These are phyloP conservation scores for Sextonia rubra DNA, from an alignment of 164 flowering plant genomes.

Conservation along the genomic window DNA sequence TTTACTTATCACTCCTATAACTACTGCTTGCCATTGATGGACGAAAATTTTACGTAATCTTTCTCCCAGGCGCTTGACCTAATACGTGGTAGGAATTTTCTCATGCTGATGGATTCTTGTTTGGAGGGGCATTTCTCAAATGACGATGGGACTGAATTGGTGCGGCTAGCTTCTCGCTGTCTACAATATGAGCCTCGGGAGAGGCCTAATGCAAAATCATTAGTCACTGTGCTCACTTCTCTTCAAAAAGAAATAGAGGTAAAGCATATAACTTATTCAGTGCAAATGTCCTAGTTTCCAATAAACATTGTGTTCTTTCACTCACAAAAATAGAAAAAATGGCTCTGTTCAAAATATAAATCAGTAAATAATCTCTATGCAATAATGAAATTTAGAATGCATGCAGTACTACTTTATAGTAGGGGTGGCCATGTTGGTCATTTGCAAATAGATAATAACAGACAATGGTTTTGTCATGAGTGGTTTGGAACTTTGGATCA, in stretches of 20 bases:
- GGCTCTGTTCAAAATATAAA: neutral
- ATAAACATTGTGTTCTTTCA: neutral
- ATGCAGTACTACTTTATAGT: neutral
- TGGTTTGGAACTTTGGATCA: no score
- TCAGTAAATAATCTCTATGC: neutral
- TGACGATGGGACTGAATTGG: slow-evolving; percentile 86
- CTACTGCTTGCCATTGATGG: neutral
- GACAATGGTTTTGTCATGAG: no score
- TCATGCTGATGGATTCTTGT: slow-evolving; percentile 87
- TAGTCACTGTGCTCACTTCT: slow-evolving; percentile 58
- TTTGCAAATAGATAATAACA: no score
- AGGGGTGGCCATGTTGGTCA: neutral
- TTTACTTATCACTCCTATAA: neutral
- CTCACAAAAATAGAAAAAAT: neutral
- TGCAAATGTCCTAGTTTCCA: neutral
- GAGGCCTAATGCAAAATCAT: slow-evolving; percentile 82
- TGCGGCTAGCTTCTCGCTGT: slow-evolving; percentile 80
- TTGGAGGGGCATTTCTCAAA: slow-evolving; percentile 85
- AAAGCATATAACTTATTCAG: neutral
- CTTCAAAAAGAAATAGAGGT: slow-evolving; percentile 91
- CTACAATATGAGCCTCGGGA: slow-evolving; percentile 91
- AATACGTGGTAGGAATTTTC: slow-evolving; percentile 79
- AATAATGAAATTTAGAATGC: neutral
- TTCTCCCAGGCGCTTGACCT: slow-evolving; percentile 77
- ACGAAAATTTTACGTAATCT: neutral